These are phyloP conservation scores for Tuber aestivum DNA, from an alignment of 495 filamentous ascomycete species.

Conservation along the genomic window DNA sequence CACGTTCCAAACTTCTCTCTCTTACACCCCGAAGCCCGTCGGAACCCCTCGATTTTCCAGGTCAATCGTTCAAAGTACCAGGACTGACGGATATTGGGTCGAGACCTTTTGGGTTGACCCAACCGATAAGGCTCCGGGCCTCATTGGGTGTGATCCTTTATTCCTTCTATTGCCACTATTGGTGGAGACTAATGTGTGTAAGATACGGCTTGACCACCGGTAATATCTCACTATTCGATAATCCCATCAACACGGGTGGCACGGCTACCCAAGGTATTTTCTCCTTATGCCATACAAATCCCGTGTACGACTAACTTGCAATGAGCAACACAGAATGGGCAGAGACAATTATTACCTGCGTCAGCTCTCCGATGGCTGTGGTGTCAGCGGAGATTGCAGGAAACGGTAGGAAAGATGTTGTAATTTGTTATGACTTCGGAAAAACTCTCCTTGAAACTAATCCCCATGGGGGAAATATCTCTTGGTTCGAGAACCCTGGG, in stretches of 20 bases:
- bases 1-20: background rate
- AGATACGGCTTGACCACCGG: conserved; percentile 23
- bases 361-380: conserved; percentile 25
- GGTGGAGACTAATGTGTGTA: background rate
- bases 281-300: background rate
- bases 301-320: background rate
- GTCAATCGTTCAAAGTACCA: conserved; percentile 17
- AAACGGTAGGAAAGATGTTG: conserved; percentile 28
- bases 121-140: conserved; percentile 20
- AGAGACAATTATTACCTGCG: conserved; percentile 8
- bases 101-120: conserved; percentile 32
- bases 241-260: conserved; percentile 19
- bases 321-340: conserved; percentile 16
- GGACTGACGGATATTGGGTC: conserved; percentile 36
- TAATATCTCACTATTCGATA: conserved; percentile 24
- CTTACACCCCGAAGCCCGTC: background rate
- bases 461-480: conserved; percentile 21
- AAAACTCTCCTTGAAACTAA: conserved; percentile 5
- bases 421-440: conserved; percentile 34
- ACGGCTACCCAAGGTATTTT: background rate
- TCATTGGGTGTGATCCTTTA: conserved; percentile 24
- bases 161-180: background rate
- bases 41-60: conserved; percentile 18
- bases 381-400: conserved; percentile 23
- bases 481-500: conserved; percentile 36